Evolutionary conservation across 257 asterid species (phyloP).

Genomic region (Cynanchum wilfordii): DNA sequence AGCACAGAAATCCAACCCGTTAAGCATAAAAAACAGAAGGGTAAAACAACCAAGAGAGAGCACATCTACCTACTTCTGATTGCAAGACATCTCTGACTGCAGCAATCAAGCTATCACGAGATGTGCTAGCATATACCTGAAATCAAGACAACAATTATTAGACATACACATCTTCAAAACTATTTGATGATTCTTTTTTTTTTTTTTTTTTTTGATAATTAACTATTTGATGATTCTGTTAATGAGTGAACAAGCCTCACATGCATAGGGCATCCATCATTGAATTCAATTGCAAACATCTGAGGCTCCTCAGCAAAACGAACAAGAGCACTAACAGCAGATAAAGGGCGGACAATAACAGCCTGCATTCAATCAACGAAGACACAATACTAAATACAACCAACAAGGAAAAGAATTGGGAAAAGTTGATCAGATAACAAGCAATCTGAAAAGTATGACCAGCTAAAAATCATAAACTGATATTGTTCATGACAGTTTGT

Average conservation of each 20-base stretch:
- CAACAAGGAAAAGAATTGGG: not conserved
- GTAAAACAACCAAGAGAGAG: conserved; percentile 26
- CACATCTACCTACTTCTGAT: conserved; percentile 76
- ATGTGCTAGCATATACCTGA: conserved; percentile 98
- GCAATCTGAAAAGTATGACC: not conserved
- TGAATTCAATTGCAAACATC: conserved; percentile 95
- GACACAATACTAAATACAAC: not conserved
- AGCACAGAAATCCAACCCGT: not conserved
- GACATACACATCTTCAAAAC: conserved; percentile 22
- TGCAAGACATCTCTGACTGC: conserved; percentile 92
- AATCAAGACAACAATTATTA: conserved; percentile 23
- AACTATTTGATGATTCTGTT: conserved; percentile 14
- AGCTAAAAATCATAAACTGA: not conserved
- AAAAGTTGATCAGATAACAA: conserved; percentile 3
- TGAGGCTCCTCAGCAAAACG: conserved; percentile 99
- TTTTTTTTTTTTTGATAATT: no score
- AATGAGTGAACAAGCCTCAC: conserved; percentile 44
- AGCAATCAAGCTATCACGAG: conserved; percentile 95
- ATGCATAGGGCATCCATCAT: conserved; percentile 95
- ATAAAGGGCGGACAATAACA: conserved; percentile 84
- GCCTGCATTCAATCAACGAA: conserved; percentile 56
- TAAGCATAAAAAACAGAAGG: not conserved
- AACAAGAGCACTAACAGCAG: conserved; percentile 93
- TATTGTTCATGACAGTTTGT: not conserved
- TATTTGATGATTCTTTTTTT: conserved; percentile 9